A percentile compares a stretch with the other conserved stretches of the same genome.
Evolutionary conservation across 2,329 filamentous ascomycete genomes (phyloP).

Genomic region (Botrytis medusae): DNA sequence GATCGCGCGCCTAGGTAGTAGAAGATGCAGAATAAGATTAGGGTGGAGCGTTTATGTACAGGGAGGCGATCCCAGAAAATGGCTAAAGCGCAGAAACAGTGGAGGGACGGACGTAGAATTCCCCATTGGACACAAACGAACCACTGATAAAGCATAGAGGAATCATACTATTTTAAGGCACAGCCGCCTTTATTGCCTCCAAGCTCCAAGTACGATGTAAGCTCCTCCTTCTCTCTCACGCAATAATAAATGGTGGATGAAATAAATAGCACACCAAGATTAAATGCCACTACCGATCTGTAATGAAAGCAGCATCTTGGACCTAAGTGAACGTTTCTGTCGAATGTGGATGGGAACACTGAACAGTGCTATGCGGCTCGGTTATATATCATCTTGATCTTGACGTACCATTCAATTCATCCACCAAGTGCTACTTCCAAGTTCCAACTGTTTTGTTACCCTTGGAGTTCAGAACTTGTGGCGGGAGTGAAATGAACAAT

Average conservation of each 20-base stretch:
- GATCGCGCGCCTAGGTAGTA: slow-evolving; percentile 17
- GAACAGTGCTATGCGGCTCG: background rate
- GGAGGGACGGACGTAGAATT: background rate
- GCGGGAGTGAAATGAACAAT: background rate
- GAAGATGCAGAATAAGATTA: slow-evolving; percentile 15
- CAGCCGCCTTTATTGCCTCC: background rate
- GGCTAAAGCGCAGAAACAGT: slow-evolving; percentile 14
- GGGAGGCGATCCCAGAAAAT: slow-evolving; percentile 11
- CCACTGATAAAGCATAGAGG: slow-evolving; percentile 5
- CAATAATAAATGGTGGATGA: background rate
- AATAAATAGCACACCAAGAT: background rate
- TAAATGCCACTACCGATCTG: background rate
- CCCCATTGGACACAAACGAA: background rate
- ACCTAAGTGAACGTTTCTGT: background rate
- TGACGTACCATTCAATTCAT: background rate
- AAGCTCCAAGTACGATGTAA: background rate
- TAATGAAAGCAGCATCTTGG: background rate
- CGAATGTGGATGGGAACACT: background rate
- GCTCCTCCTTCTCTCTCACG: background rate
- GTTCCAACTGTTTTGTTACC: background rate
- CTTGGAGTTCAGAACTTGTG: background rate
- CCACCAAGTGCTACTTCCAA: background rate
- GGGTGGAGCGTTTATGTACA: slow-evolving; percentile 17
- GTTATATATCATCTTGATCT: background rate
- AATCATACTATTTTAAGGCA: slow-evolving; percentile 13